These are phyloP conservation scores for Saccharomyces hybrid DNA, from an alignment of 1,139 yeast genomes.

Conservation along the genomic window DNA sequence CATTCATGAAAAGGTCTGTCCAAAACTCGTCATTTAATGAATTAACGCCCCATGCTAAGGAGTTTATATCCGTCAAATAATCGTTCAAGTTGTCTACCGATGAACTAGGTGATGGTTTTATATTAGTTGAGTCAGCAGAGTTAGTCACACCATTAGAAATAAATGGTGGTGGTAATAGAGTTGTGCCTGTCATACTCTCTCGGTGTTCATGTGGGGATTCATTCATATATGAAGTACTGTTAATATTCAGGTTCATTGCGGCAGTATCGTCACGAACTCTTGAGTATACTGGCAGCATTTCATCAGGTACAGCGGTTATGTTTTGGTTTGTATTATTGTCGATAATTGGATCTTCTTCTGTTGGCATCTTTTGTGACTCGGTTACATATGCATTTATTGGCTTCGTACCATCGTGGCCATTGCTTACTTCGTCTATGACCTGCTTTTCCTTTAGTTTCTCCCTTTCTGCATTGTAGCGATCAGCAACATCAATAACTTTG, in stretches of 20 bases:
- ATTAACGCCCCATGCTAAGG: slow-evolving; percentile 24
- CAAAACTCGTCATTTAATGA: slow-evolving; percentile 29
- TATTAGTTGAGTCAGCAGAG: slow-evolving; percentile 4
- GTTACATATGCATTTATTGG: not conserved
- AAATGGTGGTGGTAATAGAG: not conserved
- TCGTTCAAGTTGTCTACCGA: slow-evolving; percentile 21
- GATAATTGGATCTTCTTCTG: not conserved
- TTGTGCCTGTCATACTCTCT: not conserved
- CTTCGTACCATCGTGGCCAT: not conserved
- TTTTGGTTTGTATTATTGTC: not conserved
- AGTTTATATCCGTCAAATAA: slow-evolving; percentile 23
- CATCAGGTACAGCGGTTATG: slow-evolving; percentile 1
- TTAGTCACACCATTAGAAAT: not conserved
- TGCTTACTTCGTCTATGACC: not conserved
- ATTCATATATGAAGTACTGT: not conserved
- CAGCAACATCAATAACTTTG: slow-evolving; percentile 35
- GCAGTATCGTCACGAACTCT: not conserved
- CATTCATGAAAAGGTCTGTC: slow-evolving; percentile 24
- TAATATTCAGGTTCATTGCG: not conserved
- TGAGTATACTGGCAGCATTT: not conserved
- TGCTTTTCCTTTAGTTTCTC: not conserved
- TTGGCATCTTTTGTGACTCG: not conserved
- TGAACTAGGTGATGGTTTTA: slow-evolving; percentile 13
- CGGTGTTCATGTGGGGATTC: not conserved
- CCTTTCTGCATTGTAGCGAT: not conserved